phyloP scores from a whole-genome alignment of 306 rosid genomes.

The Inga oerstediana region DNA sequence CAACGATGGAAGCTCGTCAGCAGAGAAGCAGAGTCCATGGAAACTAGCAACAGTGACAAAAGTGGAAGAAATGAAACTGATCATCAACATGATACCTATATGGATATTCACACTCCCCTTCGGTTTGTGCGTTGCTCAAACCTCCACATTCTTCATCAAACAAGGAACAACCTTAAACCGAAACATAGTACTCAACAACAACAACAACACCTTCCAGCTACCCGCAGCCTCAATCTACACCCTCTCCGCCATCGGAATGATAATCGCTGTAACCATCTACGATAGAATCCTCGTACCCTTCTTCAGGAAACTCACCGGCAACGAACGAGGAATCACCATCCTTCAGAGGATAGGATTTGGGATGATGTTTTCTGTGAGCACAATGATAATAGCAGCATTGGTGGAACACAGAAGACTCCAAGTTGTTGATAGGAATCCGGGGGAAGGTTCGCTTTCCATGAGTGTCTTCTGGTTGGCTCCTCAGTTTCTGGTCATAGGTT shows the following conservation, averaged over 20 bases:
- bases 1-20: slow-evolving; percentile 25
- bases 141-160: slow-evolving; percentile 87
- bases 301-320: slow-evolving; percentile 56
- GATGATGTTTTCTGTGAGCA: slow-evolving; percentile 52
- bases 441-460: slow-evolving; percentile 49
- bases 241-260: slow-evolving; percentile 71
- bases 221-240: slow-evolving; percentile 82
- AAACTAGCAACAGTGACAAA: slow-evolving; percentile 63
- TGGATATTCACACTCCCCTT: slow-evolving; percentile 81
- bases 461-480: slow-evolving; percentile 90
- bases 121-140: slow-evolving; percentile 69
- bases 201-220: slow-evolving; percentile 45
- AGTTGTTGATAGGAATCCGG: slow-evolving; percentile 36
- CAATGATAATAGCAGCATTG: slow-evolving; percentile 72
- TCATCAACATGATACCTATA: slow-evolving; percentile 82
- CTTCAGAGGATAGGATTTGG: slow-evolving; percentile 93
- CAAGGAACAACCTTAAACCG: slow-evolving; percentile 61
- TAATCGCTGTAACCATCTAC: slow-evolving; percentile 64
- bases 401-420: slow-evolving; percentile 64
- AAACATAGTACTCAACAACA: slow-evolving; percentile 27
- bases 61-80: slow-evolving; percentile 89
- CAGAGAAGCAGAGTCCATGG: slow-evolving; percentile 67
- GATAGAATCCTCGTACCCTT: slow-evolving; percentile 73
- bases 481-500: slow-evolving; percentile 70
- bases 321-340: slow-evolving; percentile 85